Evolutionary conservation across 2,329 filamentous ascomycete genomes (phyloP), one percentile per base, ranked within the genome.

Genomic region (Fusarium udum): DNA sequence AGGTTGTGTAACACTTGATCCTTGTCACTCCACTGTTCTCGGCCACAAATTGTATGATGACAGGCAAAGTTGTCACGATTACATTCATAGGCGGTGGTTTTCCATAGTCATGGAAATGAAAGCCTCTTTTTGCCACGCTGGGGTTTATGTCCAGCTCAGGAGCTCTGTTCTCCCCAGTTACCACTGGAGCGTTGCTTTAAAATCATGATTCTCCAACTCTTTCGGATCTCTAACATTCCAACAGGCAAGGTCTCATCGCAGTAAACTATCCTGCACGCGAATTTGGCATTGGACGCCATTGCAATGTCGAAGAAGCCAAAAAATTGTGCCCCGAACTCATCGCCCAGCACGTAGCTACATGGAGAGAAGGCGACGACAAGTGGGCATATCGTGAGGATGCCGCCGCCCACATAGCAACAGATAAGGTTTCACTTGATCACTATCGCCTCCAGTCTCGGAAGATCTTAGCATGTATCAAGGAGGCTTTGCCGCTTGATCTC

Each of bases 391-490:
- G 93, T 62, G 89, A 94, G 36, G 93, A 97, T 80, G 92, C 94
- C 15, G 91, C 90, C 61, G 89, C 89, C 78, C 91, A 94, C 77
- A 96, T 98, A 75, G 90, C 89, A 43, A 95, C 92, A 37, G 93
- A 98, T 81, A 99, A 99, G 83, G 96, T 98, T 42, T 97, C 93
- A 12, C 85, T 99, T 43, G 96, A 99, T 80, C 94, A 95, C 15
- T 99, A 98, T 82, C 89, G 96, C 40, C 86, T 93, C 36, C 90
- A 98, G 82, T 97, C 93, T 24, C 89, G 95, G 70, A 92, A 88
- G 83, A 98, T 98, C 66, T 81, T 98, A 76, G 89, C 90, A 16
- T 83, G 91, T 64, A 93, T 98, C 79, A 95, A 95, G 79, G 92
- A 92, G 9, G 85, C 85, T 39, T 83, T 98, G 49, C 92, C 93